Conservation (phyloP, 2,329 filamentous ascomycete species). For the Nothophaeocryptopus gaeumannii region DNA sequence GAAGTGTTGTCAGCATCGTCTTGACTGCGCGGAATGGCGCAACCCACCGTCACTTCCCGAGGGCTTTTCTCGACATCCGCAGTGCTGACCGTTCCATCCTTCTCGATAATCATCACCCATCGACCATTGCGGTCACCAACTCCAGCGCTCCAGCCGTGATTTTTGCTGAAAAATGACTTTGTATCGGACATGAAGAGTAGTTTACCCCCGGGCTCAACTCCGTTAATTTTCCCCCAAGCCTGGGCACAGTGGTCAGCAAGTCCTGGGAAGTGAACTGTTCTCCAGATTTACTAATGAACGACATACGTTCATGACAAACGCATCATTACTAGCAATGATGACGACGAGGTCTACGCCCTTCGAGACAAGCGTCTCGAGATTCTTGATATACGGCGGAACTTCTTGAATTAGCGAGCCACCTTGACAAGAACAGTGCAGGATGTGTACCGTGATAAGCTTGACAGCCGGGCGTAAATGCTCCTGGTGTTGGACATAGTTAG, state of each 20-base stretch:
- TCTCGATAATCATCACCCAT: slow-evolving; percentile 73
- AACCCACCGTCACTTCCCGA: slow-evolving; percentile 47
- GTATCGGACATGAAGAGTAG: slow-evolving; percentile 75
- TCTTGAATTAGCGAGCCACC: too few relatives aligned
- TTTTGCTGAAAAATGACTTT: slow-evolving; percentile 70
- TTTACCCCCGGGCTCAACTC: slow-evolving; percentile 67
- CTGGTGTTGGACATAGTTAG: slow-evolving; percentile 48
- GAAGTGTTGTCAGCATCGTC: slow-evolving; percentile 1
- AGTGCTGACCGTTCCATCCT: slow-evolving; percentile 80
- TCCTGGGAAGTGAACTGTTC: too few relatives aligned
- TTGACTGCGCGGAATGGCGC: neutral
- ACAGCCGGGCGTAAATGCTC: slow-evolving; percentile 76
- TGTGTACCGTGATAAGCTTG: slow-evolving; percentile 61
- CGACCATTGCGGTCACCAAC: slow-evolving; percentile 68
- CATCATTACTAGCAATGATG: slow-evolving; percentile 80
- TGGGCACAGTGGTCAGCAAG: slow-evolving; percentile 56
- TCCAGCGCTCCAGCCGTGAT: slow-evolving; percentile 68
- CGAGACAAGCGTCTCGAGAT: slow-evolving; percentile 65
- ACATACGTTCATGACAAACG: slow-evolving; percentile 75
- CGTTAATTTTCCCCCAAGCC: slow-evolving; percentile 71
- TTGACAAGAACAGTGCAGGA: too few relatives aligned
- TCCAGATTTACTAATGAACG: too few relatives aligned
- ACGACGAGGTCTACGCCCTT: slow-evolving; percentile 82
- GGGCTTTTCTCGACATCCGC: slow-evolving; percentile 67
- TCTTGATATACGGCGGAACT: slow-evolving; percentile 74